Conservation (phyloP, 352 stramenopile genomes). For the Phytophthora idaei region DNA sequence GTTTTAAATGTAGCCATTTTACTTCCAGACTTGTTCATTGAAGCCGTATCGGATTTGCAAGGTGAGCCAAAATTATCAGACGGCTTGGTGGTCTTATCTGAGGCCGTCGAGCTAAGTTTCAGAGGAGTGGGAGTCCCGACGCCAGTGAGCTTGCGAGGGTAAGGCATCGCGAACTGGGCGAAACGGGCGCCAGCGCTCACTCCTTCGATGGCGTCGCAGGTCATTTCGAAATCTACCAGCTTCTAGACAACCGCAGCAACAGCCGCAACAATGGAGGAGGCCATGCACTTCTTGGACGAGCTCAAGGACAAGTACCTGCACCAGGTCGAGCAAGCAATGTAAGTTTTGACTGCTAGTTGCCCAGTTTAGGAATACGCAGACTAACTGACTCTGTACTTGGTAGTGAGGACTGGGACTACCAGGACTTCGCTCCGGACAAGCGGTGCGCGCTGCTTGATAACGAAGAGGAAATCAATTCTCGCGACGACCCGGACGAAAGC, state of each 20-base stretch:
- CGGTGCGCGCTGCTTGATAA: conserved; percentile 62
- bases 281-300: conserved; percentile 53
- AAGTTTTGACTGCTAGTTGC: conserved; percentile 2
- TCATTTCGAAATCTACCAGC: conserved; percentile 29
- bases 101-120: neutral
- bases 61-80: conserved; percentile 35
- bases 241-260: conserved; percentile 11
- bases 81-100: conserved; percentile 15
- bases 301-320: conserved; percentile 71
- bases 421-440: conserved; percentile 72
- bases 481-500: conserved; percentile 44
- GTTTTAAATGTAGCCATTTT: conserved; percentile 43
- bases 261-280: conserved; percentile 36
- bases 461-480: conserved; percentile 45
- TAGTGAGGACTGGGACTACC: conserved; percentile 78
- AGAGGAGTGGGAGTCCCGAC: neutral
- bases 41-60: conserved; percentile 30
- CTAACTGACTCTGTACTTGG: neutral
- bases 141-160: conserved; percentile 1
- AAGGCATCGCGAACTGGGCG: conserved; percentile 18
- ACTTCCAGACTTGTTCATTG: conserved; percentile 14
- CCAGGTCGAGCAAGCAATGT: conserved; percentile 63
- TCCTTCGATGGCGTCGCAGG: neutral
- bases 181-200: neutral
- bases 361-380: neutral